Evolutionary conservation across 805 yeast genomes (phyloP), one percentile per base, ranked within the genome.

Genomic region (Lipomyces orientalis): DNA sequence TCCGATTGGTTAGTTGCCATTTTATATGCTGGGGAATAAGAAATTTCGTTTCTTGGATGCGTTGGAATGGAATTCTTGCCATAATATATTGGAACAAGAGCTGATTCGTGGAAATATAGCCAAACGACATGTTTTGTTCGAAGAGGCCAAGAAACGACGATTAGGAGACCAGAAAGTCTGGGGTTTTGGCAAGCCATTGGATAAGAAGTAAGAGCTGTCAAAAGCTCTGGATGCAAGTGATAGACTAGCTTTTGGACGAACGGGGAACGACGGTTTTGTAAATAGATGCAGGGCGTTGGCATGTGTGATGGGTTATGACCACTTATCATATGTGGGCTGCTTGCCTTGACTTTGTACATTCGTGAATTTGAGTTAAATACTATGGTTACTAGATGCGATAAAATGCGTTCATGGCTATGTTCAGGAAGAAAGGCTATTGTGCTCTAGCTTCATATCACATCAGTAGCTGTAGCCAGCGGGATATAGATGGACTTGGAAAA

Each of bases 121-220:
- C 10, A 88, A 90, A 79, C 88, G 97, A 79, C 97, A 93, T 81
- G 97, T 95, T 62, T 82, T 94, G 68, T 94, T 95, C 82, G 87
- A 88, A 37, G 99, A 94, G 78, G 86, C 90, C 63, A 91, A 90
- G 78, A 92, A 91, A 83, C 87, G 99, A 79, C 92, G 90, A 79
- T 85, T 88, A 34, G 78, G 80, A 51, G 78, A 65, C n/a, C 16
- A 10, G 46, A 60, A 61, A 54, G 37, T 51, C 16, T 69, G 60
- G 51, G 72, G 72, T 9, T 69, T 67, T 51, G 72, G 72, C n/a
- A 52, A 57, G 60, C 73, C 73, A 22, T 25, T 69, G 14, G 61
- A 61, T 33, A 29, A 54, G 29, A 39, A 12, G 34, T 31, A 52
- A 31, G n/a, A 25, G 49, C n/a, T 16, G 49, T 25, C 29, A 43